A percentile compares a stretch with the other conserved stretches of the same genome.
Conservation (phyloP, 148 eudicot genomes). For the Drosera capensis region DNA sequence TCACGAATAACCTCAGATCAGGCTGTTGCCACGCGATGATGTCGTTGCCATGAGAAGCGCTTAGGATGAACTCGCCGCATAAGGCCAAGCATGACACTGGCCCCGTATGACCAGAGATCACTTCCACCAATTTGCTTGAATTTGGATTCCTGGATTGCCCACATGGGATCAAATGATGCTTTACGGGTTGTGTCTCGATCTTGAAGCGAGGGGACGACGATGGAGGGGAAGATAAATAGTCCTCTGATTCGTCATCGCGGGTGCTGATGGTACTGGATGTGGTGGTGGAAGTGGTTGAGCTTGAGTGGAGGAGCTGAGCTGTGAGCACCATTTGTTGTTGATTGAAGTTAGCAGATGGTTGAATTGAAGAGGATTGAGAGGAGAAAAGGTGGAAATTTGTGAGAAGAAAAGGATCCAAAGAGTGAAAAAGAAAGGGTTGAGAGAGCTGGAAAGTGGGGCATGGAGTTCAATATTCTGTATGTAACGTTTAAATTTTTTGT, state of each 20-base stretch:
- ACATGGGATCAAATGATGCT: conserved; percentile 8
- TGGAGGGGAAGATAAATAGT: conserved; percentile 4
- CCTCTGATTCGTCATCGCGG: conserved; percentile 14
- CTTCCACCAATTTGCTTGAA: conserved; percentile 38
- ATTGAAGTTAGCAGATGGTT: conserved; percentile 1
- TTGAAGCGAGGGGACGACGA: conserved; percentile 10
- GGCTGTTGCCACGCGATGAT: conserved; percentile 94
- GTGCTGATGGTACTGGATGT: conserved; percentile 15
- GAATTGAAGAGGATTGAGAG: not conserved
- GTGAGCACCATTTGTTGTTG: too few species aligned
- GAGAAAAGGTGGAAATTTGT: not conserved
- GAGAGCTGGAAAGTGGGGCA: not conserved
- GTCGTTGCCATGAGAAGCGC: conserved; percentile 78
- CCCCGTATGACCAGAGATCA: conserved; percentile 49
- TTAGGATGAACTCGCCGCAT: conserved; percentile 72
- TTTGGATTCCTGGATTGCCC: conserved; percentile 7
- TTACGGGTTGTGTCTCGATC: conserved; percentile 4
- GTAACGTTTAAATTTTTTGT: conserved; percentile 1
- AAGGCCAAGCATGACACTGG: conserved; percentile 64
- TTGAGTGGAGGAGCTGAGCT: not conserved
- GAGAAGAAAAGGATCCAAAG: conserved; percentile 9
- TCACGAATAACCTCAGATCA: conserved; percentile 43
- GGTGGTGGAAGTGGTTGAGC: conserved; percentile 6
- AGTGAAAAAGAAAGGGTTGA: not conserved
- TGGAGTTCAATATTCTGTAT: too few species aligned